Base-by-base conservation (phyloP, 345 rosid species). In the Salix suchowensis region DNA sequence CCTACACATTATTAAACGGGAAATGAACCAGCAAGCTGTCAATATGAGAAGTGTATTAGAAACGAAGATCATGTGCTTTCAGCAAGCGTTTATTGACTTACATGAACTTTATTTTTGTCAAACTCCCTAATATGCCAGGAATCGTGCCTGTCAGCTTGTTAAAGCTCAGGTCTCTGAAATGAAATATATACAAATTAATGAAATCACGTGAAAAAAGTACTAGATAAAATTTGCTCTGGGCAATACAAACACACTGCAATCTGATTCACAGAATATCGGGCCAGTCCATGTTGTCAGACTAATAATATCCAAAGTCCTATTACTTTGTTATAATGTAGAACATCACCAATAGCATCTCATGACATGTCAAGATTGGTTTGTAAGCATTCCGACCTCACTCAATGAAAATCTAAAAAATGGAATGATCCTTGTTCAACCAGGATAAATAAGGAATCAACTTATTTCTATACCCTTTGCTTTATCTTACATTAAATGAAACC, bases 111-210 rank as follows among this genome's bases (percentile, higher is more conserved):
- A 83, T 14, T 0, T 1, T 32, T 0, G 2, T 1, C 71, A 80
- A 74, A 52, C 19, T 71, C 77, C 46, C 18, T 54, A 91, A 74
- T 34, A 76, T 15, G 14, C 36, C 48, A 19, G 96, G 92, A 79
- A 92, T 81, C 65, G 15, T 13, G 71, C 92, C 95, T 0, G 83
- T 87, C 84, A 96, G 77, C 80, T 62, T 84, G 82, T 96, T 96
- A 88, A 82, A 86, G 89, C 98, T 89, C 77, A 93, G 75, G 83
- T 96, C 98, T 79, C 99, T 96, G 75, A 82, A 75, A 65, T 28
- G 67, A 61, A 18, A 68, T 70, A 30, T 60, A 15, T 21, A 66
- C 2, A 30, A 54, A 71, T 30, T 46, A 23, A 44, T 36, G 32
- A 13, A 24, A 61, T 9, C 39, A 30, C 36, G n/a, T 16, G 8